Percentiles rank a stretch among this genome's conserved stretches.
Evolutionary conservation across 2,329 filamentous ascomycete genomes (phyloP).

Genomic region (Hypocreales sp.): DNA sequence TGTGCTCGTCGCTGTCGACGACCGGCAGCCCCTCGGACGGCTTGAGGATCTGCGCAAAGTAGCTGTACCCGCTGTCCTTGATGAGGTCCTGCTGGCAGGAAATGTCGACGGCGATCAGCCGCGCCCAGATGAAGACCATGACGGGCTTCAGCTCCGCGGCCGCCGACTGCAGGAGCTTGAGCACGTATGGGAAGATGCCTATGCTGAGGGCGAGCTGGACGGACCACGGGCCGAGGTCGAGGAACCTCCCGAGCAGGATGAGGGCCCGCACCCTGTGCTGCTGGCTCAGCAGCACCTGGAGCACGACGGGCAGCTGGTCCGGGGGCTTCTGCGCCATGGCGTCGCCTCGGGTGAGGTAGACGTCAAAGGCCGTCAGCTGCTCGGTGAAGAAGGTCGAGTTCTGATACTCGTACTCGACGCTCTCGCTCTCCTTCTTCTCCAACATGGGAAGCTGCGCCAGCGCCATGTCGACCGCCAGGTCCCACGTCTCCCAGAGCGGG

Average conservation of each 20-base stretch:
- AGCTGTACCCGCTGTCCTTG: constrained; percentile 94
- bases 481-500: constrained; percentile 94
- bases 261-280: constrained; percentile 83
- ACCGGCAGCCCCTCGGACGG: constrained; percentile 72
- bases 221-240: constrained; percentile 93
- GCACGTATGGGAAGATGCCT: constrained; percentile 96
- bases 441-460: constrained; percentile 76
- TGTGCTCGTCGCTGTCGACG: constrained; percentile 81
- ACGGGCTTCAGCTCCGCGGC: constrained; percentile 90
- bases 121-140: constrained; percentile 99
- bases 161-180: constrained; percentile 90
- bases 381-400: constrained; percentile 96
- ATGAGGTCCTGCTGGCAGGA: constrained; percentile 86
- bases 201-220: constrained; percentile 97
- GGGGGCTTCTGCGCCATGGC: constrained; percentile 76
- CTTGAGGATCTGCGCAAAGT: constrained; percentile 87
- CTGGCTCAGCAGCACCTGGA: constrained; percentile 91
- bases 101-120: constrained; percentile 87
- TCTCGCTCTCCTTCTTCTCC: constrained; percentile 60
- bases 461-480: constrained; percentile 90
- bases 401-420: constrained; percentile 73
- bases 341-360: constrained; percentile 71
- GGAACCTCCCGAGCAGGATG: constrained; percentile 80
- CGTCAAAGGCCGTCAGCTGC: constrained; percentile 91
- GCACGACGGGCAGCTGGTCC: constrained; percentile 87